Base-by-base conservation (phyloP, 192 early-diverging fungal genomes). In the Geranomyces variabilis region DNA sequence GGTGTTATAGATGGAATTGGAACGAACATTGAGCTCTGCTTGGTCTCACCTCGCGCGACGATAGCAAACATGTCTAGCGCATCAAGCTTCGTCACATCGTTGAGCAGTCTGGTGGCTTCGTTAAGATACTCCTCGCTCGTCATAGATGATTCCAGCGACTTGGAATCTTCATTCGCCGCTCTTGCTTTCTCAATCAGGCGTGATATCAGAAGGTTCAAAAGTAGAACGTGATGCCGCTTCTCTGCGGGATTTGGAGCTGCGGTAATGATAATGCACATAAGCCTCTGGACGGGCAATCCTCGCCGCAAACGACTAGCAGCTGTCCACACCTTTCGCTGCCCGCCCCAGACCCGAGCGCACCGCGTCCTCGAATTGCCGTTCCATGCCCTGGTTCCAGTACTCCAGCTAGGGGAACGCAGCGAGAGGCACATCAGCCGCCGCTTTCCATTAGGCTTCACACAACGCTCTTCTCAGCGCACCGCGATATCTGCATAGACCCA, bases 1-100 rank as follows among this genome's bases (percentile, higher is more conserved):
- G 8, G 9, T 6, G 17, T 30, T 34, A 57, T 60, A 60, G 58
- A 17, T 28, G 15, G 9, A 8, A 19, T 60, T 60, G 4, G 15
- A 4, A 8, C 12, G 15, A 14, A 55, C 15, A 15, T 28, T 6
- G 15, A 34, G 6, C 8, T 17, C 58, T 3, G 3, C 29, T 34
- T 22, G 3, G 17, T 15, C 46, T 19, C 75, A 75, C 91, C 94
- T 70, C 91, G 92, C 29, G 86, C 90, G 47, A 97, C 74, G 73
- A 86, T 88, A 7, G 91, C 89, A 34, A 83, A 86, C 41, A 86
- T 77, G 46, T 95, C 86, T 24, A 80, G 79, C 44, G 80, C 79
- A 72, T 90, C 88, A 61, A 96, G 88, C 43, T 84, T 81, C 69
- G 90, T 89, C 22, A 93, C 91, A 47, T 88, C 84, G 60, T 92